These are phyloP conservation scores for Achaetomiella virescens DNA, from an alignment of 495 filamentous ascomycete genomes.

Conservation along the genomic window DNA sequence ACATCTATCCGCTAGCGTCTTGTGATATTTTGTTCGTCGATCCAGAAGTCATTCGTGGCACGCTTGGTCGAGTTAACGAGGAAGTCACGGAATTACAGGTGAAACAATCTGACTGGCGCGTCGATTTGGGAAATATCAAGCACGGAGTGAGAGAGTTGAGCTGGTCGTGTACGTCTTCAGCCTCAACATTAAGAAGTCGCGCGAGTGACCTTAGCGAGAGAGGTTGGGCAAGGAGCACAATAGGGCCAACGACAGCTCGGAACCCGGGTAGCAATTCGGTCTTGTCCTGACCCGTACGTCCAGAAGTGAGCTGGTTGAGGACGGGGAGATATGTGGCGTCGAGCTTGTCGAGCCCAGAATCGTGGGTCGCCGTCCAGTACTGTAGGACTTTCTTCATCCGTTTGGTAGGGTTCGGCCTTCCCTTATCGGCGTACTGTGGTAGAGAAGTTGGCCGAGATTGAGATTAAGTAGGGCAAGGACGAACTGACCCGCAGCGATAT, in stretches of 20 bases:
- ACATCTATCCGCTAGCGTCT: conserved; percentile 26
- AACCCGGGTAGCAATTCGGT: conserved; percentile 10
- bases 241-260: conserved; percentile 16
- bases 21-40: conserved; percentile 21
- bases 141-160: conserved; percentile 29
- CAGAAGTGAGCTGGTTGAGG: conserved; percentile 22
- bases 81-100: conserved; percentile 50
- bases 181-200: conserved; percentile 12
- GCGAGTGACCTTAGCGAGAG: conserved; percentile 14
- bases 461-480: no score
- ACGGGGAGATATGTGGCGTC: conserved; percentile 32
- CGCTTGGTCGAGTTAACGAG: conserved; percentile 35
- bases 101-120: conserved; percentile 27
- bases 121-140: conserved; percentile 15
- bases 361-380: conserved; percentile 16
- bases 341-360: conserved; percentile 28
- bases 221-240: conserved; percentile 22
- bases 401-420: no score
- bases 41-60: conserved; percentile 15
- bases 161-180: conserved; percentile 5
- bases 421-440: no score
- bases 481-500: no score
- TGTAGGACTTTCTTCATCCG: conserved; percentile 29
- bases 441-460: no score
- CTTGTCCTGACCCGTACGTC: conserved; percentile 7